Evolutionary conservation across 2,329 filamentous ascomycete species (phyloP).

Genomic region (Lasiodiplodia citricola): DNA sequence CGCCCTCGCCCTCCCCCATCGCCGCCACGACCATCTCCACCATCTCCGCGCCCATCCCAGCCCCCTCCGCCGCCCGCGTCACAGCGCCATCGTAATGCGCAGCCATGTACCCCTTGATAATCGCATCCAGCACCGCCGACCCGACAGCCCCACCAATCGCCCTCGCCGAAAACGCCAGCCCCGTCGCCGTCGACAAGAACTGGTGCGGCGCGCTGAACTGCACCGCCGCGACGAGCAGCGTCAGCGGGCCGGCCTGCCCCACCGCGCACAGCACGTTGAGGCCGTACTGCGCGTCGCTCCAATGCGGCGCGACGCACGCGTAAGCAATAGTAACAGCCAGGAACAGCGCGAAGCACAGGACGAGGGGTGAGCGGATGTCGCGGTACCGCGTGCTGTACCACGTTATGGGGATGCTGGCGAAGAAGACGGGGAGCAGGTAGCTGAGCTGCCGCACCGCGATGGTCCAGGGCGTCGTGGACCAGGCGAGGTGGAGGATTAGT

Average conservation of each 20-base stretch:
- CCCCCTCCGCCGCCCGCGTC: neutral
- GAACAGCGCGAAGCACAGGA: slow-evolving; percentile 38
- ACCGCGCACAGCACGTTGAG: slow-evolving; percentile 38
- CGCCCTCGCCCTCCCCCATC: slow-evolving; percentile 31
- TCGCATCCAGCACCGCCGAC: slow-evolving; percentile 38
- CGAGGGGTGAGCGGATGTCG: slow-evolving; percentile 38
- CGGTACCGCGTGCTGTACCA: slow-evolving; percentile 38
- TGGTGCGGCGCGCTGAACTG: slow-evolving; percentile 41
- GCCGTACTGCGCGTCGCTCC: slow-evolving; percentile 36
- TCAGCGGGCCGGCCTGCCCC: slow-evolving; percentile 38
- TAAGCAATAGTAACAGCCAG: slow-evolving; percentile 37
- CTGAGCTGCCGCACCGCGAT: slow-evolving; percentile 39
- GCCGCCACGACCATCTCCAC: slow-evolving; percentile 32
- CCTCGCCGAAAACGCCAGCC: slow-evolving; percentile 40
- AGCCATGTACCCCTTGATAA: slow-evolving; percentile 35
- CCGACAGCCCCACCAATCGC: slow-evolving; percentile 42
- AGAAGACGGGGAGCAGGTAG: slow-evolving; percentile 36
- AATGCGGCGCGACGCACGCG: slow-evolving; percentile 35
- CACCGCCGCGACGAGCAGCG: slow-evolving; percentile 39
- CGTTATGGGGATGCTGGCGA: slow-evolving; percentile 34
- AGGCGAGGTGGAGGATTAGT: slow-evolving; percentile 39
- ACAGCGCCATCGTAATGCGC: slow-evolving; percentile 31
- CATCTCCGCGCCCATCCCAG: slow-evolving; percentile 28
- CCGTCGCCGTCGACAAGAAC: slow-evolving; percentile 39
- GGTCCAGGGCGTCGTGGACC: slow-evolving; percentile 38